Percentiles rank a stretch among this genome's conserved stretches.
Evolutionary conservation across 441 rosid species (phyloP).

Genomic region (Populus hybrid): DNA sequence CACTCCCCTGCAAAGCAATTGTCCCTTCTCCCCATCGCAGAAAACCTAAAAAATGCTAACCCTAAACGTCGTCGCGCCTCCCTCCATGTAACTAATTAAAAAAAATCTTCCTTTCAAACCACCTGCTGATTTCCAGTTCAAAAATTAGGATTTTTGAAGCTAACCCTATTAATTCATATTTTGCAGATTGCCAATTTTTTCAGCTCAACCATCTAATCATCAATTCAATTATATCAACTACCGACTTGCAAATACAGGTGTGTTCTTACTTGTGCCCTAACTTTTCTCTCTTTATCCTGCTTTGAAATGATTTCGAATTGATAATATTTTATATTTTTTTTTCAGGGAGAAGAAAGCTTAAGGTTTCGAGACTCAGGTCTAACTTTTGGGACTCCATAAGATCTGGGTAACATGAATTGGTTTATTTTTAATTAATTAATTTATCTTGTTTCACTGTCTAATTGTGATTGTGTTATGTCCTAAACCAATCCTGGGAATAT

Average conservation of each 20-base stretch:
- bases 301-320: background rate
- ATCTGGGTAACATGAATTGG: slow-evolving; percentile 55
- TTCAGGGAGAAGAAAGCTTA: slow-evolving; percentile 58
- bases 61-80: slow-evolving; percentile 18
- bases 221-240: background rate
- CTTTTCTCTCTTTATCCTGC: background rate
- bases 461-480: background rate
- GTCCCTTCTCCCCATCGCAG: background rate
- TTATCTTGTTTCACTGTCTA: background rate
- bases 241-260: background rate
- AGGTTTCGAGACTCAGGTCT: slow-evolving; percentile 52
- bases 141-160: background rate
- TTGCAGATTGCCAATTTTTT: slow-evolving; percentile 45
- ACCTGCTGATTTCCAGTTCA: background rate
- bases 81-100: slow-evolving; percentile 21
- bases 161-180: background rate
- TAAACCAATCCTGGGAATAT: background rate
- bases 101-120: background rate
- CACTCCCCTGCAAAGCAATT: background rate
- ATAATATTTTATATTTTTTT: slow-evolving; percentile 10
- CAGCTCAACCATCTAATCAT: slow-evolving; percentile 15
- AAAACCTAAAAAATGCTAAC: slow-evolving; percentile 18
- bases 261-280: background rate
- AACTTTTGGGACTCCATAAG: slow-evolving; percentile 82
- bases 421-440: slow-evolving; percentile 1